Base-by-base conservation (phyloP, 2,329 filamentous ascomycete genomes). In the Fusarium sp. region DNA sequence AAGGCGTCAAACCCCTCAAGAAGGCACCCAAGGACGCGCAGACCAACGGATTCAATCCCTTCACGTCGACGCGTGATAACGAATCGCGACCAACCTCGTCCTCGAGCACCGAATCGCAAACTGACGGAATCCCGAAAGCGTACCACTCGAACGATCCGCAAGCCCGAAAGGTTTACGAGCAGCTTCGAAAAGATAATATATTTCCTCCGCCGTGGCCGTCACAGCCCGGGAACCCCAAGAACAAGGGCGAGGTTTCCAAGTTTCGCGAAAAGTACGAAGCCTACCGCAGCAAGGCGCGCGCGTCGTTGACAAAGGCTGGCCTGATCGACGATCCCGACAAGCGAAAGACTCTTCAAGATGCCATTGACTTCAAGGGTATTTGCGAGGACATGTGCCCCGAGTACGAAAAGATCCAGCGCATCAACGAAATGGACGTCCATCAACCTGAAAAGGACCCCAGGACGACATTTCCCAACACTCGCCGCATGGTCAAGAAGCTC, bases 301-400 rank as follows among this genome's bases (percentile, higher is more conserved):
- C 84, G 16, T 89, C 88, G 5, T 81, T 93, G 47, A 90, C 91
- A 65, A 88, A 86, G 69, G 89, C 87, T 16, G 88, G 88, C 13
- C 82, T 92, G 9, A 90, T 93, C 65, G 91, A 93, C 79, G 90
- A 93, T 73, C 91, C 91, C 4, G 88, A 91, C 35, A 89, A 90
- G 75, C 88, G 88, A 65, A 90, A 91, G 77, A 87, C 86, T 20
- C 84, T 93, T 9, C 86, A 89, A 67, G 88, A 93, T 78, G 91
- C 91, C 8, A 89, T 93, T 57, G 87, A 89, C 47, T 93, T 93
- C 78, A 91, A 91, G 78, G 91, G 91, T 16, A 91, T 91, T 54
- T 92, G 91, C 76, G 89, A 92, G 75, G 89, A 91, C 29, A 93
- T 92, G 91, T 93, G 91, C 70, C 91, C 91, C 6, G 89, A 92